Conservation (phyloP, 2,329 filamentous ascomycete genomes). For the Nectriaceae sp. region DNA sequence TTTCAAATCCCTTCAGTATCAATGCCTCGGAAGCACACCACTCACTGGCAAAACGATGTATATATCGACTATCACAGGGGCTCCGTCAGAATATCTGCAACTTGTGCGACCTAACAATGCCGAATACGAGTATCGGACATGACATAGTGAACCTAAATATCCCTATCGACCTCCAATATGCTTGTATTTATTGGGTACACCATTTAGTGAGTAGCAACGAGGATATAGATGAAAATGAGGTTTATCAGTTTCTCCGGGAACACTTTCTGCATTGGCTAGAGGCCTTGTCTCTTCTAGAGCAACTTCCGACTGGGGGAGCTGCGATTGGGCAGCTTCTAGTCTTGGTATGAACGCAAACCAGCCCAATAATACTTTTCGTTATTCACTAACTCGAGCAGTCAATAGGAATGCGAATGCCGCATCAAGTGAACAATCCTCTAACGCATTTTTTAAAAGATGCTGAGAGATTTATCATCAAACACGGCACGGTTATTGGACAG, state of each 20-base stretch:
- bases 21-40: neutral
- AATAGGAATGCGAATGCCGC: too few species aligned
- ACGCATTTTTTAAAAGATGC: too few species aligned
- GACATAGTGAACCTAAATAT: neutral
- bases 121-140: neutral
- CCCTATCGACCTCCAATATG: constrained; percentile 3
- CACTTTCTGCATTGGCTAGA: constrained; percentile 4
- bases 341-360: too few species aligned
- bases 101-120: neutral
- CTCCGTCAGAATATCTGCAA: constrained; percentile 2
- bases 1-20: neutral
- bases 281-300: neutral
- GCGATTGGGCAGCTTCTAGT: too few species aligned
- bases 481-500: too few species aligned
- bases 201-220: neutral
- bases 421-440: too few species aligned
- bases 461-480: too few species aligned
- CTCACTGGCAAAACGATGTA: constrained; percentile 1
- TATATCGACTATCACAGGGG: neutral
- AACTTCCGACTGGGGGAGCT: neutral
- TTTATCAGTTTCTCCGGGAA: neutral
- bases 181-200: constrained; percentile 4
- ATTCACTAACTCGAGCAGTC: too few species aligned
- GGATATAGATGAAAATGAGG: neutral
- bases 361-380: too few species aligned